These are phyloP conservation scores for Scalesia atractyloides DNA, from an alignment of 129 eudicot species.

Conservation along the genomic window DNA sequence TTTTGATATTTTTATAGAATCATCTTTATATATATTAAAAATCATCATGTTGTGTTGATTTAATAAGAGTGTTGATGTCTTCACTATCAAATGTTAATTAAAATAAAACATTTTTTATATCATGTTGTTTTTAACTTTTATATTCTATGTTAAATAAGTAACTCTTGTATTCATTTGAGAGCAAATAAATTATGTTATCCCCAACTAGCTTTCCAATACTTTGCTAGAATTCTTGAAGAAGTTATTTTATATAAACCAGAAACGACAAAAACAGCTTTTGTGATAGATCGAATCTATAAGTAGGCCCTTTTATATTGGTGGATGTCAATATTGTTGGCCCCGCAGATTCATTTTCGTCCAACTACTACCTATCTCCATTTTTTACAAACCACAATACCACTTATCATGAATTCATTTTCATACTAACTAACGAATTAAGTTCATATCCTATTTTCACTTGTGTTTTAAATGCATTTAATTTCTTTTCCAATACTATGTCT, in stretches of 20 bases:
- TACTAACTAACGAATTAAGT: too few species aligned
- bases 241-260: not conserved
- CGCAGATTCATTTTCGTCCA: conserved; percentile 28
- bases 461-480: too few species aligned
- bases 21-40: not conserved
- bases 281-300: conserved; percentile 18
- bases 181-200: not conserved
- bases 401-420: too few species aligned
- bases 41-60: not conserved
- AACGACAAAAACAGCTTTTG: conserved; percentile 40
- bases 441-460: too few species aligned
- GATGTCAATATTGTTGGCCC: conserved; percentile 23
- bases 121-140: not conserved
- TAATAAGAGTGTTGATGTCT: not conserved
- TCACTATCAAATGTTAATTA: not conserved
- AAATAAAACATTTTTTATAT: not conserved
- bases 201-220: not conserved
- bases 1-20: too few species aligned
- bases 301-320: conserved; percentile 26
- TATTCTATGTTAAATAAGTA: too few species aligned
- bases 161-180: not conserved
- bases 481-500: too few species aligned
- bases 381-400: too few species aligned
- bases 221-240: not conserved
- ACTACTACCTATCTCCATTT: conserved; percentile 8